A percentile compares a stretch with the other conserved stretches of the same genome.
phyloP scores from a whole-genome alignment of 306 rosid species.

The Ammopiptanthus mongolicus region DNA sequence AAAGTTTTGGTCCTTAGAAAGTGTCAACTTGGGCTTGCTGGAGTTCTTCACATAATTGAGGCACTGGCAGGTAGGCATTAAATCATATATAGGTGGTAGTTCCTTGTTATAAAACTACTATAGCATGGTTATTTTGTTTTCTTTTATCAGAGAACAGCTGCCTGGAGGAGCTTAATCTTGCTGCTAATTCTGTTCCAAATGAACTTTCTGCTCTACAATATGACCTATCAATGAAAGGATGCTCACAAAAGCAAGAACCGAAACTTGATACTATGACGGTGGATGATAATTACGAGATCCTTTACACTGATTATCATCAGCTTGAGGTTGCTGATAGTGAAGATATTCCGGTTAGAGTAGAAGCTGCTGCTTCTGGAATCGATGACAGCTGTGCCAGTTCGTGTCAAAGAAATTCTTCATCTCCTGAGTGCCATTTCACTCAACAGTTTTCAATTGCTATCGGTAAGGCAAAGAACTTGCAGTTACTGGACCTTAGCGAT shows the following conservation, averaged over 20 bases:
- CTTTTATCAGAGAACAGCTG: conserved; percentile 45
- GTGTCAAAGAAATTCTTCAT: conserved; percentile 35
- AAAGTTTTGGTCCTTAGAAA: conserved; percentile 67
- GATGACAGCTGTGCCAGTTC: conserved; percentile 67
- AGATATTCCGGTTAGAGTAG: conserved; percentile 41
- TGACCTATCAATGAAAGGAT: conserved; percentile 27
- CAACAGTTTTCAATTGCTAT: conserved; percentile 57
- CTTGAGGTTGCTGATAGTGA: conserved; percentile 87
- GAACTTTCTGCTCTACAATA: conserved; percentile 30
- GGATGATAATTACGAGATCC: conserved; percentile 32
- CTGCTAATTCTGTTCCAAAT: conserved; percentile 42
- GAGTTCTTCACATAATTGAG: conserved; percentile 63
- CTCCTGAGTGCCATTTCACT: conserved; percentile 35
- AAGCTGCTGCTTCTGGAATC: conserved; percentile 49
- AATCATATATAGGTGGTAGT: conserved; percentile 3
- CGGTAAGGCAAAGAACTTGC: conserved; percentile 49
- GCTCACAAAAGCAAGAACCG: conserved; percentile 28
- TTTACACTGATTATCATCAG: conserved; percentile 30
- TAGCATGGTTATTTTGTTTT: neutral
- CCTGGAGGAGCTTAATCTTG: conserved; percentile 75
- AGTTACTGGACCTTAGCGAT: conserved; percentile 69
- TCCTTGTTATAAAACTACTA: neutral
- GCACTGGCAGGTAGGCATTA: conserved; percentile 58
- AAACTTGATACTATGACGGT: conserved; percentile 34
- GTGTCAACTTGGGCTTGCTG: conserved; percentile 73